Evolutionary conservation across 164 flowering plant species (phyloP), one percentile per base, ranked within the genome.

Genomic region (Liquidambar formosana): DNA sequence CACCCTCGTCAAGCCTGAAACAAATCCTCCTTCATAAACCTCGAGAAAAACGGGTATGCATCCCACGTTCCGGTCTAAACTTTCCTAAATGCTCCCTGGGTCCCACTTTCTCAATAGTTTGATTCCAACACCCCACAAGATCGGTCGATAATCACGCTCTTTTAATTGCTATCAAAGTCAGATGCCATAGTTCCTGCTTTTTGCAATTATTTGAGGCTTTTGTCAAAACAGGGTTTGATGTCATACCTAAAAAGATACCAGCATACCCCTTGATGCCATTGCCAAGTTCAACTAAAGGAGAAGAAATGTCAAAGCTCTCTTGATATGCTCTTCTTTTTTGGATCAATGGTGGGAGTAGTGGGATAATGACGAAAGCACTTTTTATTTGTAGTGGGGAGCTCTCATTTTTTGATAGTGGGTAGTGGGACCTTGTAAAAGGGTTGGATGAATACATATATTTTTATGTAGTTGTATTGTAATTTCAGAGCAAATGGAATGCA

Each of bases 121-220:
- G 47, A 22, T 71, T 57, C 46, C 65, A 73, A 75, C 61, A 57
- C 64, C 65, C 44, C 68, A 51, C n/a, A 54, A 46, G 19, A 73
- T 63, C 38, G 45, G 70, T 59, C 46, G 47, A 57, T 54, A 21
- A 14, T 38, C 44, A 14, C 1, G 38, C 67, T 44, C 23, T 33
- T 28, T 63, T 71, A 73, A 78, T 78, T 87, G 92, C 85, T 74
- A 84, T 88, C 89, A 74, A 81, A 82, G 90, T 90, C 91, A 87
- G 88, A 84, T 73, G 73, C 84, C 91, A 83, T 71, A 76, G 70
- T 60, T 54, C 45, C 66, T 60, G 64, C 78, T 66, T 76, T n/a
- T 84, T 78, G 66, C 76, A 48, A 68, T 65, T 52, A 61, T 74
- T 65, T 66, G 23, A 60, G 49, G 56, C 76, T 80, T 84, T 79